Evolutionary conservation across 2,329 filamentous ascomycete species (phyloP).

Genomic region (Aphanocladium album): DNA sequence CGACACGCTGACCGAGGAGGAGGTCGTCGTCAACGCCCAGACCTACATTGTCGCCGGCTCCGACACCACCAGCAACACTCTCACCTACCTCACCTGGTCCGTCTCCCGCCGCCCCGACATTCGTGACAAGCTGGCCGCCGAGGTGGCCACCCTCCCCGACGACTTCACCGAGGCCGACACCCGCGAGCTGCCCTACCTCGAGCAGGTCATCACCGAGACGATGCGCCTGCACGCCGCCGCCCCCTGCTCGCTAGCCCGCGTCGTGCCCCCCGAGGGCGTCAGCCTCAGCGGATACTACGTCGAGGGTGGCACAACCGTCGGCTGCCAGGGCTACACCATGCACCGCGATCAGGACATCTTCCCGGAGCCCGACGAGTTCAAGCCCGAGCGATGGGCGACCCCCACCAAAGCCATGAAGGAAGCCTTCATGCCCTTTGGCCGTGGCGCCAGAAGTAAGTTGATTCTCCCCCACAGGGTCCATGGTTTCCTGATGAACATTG

Average conservation of each 20-base stretch:
- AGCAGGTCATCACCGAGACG: slow-evolving; percentile 39
- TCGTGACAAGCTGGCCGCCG: slow-evolving; percentile 27
- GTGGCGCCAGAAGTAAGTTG: slow-evolving; percentile 39
- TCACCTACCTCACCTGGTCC: slow-evolving; percentile 44
- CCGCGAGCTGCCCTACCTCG: slow-evolving; percentile 32
- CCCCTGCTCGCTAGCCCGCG: slow-evolving; percentile 34
- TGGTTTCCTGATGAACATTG: too few relatives aligned
- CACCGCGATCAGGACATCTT: slow-evolving; percentile 39
- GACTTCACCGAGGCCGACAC: slow-evolving; percentile 18
- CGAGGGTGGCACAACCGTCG: slow-evolving; percentile 33
- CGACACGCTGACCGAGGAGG: slow-evolving; percentile 21
- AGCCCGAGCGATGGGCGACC: slow-evolving; percentile 34
- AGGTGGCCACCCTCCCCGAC: slow-evolving; percentile 30
- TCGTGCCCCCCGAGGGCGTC: slow-evolving; percentile 35
- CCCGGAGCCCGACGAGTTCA: slow-evolving; percentile 29
- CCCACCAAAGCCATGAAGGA: slow-evolving; percentile 38
- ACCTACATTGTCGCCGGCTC: slow-evolving; percentile 45
- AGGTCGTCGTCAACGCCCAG: slow-evolving; percentile 36
- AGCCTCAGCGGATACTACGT: slow-evolving; percentile 34
- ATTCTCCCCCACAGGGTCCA: background rate
- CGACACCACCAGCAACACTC: slow-evolving; percentile 45
- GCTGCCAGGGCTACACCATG: slow-evolving; percentile 41
- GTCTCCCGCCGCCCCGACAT: slow-evolving; percentile 28
- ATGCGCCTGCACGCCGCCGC: slow-evolving; percentile 39
- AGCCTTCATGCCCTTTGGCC: slow-evolving; percentile 48